phyloP scores from a whole-genome alignment of 768 basidiomycete genomes.

The Boletus rubropictus region DNA sequence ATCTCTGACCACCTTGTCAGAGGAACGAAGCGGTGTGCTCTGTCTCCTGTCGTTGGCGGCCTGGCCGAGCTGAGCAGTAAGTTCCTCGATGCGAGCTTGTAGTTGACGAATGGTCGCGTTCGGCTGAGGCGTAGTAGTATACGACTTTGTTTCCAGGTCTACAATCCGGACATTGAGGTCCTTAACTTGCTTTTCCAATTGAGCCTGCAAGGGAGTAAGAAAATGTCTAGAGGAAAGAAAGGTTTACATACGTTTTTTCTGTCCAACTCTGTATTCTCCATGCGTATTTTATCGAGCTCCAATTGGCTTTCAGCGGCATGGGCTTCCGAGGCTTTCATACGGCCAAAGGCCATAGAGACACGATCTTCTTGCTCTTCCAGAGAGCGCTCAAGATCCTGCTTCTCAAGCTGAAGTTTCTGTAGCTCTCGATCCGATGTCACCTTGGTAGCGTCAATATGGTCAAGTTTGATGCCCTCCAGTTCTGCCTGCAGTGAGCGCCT shows the following conservation, averaged over 20 bases:
- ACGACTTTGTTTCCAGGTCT: slow-evolving; percentile 76
- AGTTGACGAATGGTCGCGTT: slow-evolving; percentile 51
- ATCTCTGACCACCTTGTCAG: slow-evolving; percentile 48
- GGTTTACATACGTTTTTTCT: slow-evolving; percentile 57
- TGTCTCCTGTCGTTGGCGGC: slow-evolving; percentile 38
- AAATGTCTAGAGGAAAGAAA: not conserved
- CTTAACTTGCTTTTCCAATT: slow-evolving; percentile 79
- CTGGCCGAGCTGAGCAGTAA: slow-evolving; percentile 43
- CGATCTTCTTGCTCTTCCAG: slow-evolving; percentile 76
- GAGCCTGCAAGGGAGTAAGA: slow-evolving; percentile 44
- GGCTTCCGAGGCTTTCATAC: slow-evolving; percentile 76
- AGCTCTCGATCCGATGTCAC: slow-evolving; percentile 68
- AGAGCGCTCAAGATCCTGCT: slow-evolving; percentile 74
- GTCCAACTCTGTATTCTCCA: slow-evolving; percentile 80
- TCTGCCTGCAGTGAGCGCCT: slow-evolving; percentile 75
- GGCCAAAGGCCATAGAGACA: slow-evolving; percentile 62
- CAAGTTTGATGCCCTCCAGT: slow-evolving; percentile 73
- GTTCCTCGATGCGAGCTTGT: slow-evolving; percentile 69
- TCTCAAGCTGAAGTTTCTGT: slow-evolving; percentile 70
- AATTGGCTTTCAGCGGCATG: slow-evolving; percentile 70
- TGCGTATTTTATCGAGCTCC: slow-evolving; percentile 67
- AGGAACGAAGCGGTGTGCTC: slow-evolving; percentile 32
- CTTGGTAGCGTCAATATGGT: slow-evolving; percentile 63
- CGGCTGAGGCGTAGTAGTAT: slow-evolving; percentile 57
- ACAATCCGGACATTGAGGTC: slow-evolving; percentile 79